These are phyloP conservation scores for Elongisporangium prolatum DNA, from an alignment of 352 stramenopile species.

Conservation along the genomic window DNA sequence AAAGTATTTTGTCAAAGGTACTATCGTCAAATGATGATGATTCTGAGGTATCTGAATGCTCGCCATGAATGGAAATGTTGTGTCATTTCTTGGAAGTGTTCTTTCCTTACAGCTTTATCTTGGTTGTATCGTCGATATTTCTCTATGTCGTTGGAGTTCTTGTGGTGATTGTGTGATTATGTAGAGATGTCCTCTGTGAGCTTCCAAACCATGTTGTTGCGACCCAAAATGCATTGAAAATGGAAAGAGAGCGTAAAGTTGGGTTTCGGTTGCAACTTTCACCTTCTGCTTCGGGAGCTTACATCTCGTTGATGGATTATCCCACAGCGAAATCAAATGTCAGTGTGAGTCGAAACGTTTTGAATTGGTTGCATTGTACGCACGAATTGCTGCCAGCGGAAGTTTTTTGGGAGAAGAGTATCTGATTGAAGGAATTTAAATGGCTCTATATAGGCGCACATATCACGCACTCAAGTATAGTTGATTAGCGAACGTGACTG, in stretches of 20 bases:
- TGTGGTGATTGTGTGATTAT: slow-evolving; percentile 14
- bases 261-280: slow-evolving; percentile 1
- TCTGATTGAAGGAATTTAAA: slow-evolving; percentile 34
- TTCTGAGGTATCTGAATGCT: neutral
- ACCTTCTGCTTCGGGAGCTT: neutral
- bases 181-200: neutral
- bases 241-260: neutral
- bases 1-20: slow-evolving; percentile 10
- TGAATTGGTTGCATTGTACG: slow-evolving; percentile 39
- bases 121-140: slow-evolving; percentile 41
- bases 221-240: neutral
- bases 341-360: slow-evolving; percentile 12
- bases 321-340: slow-evolving; percentile 2
- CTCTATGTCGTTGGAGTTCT: slow-evolving; percentile 15
- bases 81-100: slow-evolving; percentile 29
- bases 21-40: slow-evolving; percentile 2
- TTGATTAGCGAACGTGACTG: slow-evolving; percentile 34
- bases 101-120: slow-evolving; percentile 40
- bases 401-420: slow-evolving; percentile 48
- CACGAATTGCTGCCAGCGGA: slow-evolving; percentile 36
- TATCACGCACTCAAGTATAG: slow-evolving; percentile 43
- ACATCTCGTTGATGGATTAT: slow-evolving; percentile 2
- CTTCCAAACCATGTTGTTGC: neutral
- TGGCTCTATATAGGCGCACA: slow-evolving; percentile 40
- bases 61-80: slow-evolving; percentile 1